Base-by-base conservation (phyloP, 1,284 basidiomycete genomes). In the Cutaneotrichosporon daszewskae region DNA sequence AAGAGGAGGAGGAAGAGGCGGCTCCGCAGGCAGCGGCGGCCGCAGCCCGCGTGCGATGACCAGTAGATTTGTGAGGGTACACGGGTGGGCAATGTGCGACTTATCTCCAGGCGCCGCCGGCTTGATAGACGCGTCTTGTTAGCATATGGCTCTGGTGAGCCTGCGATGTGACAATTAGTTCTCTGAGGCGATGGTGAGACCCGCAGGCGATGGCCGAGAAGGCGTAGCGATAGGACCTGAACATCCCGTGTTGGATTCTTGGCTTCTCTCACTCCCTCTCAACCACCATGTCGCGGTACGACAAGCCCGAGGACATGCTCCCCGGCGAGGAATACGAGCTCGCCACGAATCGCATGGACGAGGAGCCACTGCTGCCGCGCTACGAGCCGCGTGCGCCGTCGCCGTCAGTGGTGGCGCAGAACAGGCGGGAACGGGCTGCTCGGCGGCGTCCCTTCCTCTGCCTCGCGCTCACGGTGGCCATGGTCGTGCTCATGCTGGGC, bases 291-390 rank as follows among this genome's bases (percentile, higher is more conserved):
- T 20, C 26, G 7, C 45, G 32, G 22, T 33, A 37, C 27, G 45
- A 52, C 40, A 52, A 52, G 34, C 43, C 50, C 22, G 50, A 48
- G 13, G 43, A 52, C 24, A 4, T 46, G 9, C 20, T 16, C 27
- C 53, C 35, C 18, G 45, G 39, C 17, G 60, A 64, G 24, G 57
- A 55, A 36, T 60, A 53, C 32, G 63, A 68, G 51, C 60, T 68
- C 10, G 45, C 56, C 28, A 32, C 51, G 4, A 38, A 37, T 33
- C 32, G 36, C 25, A 51, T 40, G 16, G 50, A 51, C 31, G 17
- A 45, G 10, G 62, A 65, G 28, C 68, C 68, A 5, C 54, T 71
- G 1, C 53, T 71, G 13, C 67, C 68, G 2, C 53, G 55, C n/a
- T 66, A 51, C 31, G 49, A 44, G 27, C 33, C 32, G 18, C 28